These are phyloP conservation scores for Entomortierella beljakovae DNA, from an alignment of 192 early-diverging fungal species.

Conservation along the genomic window DNA sequence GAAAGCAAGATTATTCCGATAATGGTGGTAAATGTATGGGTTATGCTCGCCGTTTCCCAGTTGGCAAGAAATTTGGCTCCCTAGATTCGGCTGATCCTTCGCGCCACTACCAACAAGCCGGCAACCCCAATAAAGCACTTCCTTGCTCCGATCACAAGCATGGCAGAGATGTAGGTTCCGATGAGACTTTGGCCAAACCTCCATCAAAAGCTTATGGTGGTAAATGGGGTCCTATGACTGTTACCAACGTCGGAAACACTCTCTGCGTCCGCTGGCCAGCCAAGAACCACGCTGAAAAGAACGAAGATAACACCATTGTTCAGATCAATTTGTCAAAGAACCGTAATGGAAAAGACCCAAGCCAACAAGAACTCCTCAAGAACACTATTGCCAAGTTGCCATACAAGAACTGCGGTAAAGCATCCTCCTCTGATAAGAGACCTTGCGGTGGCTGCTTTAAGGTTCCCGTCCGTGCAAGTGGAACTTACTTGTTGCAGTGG, in stretches of 20 bases:
- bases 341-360: conserved; percentile 6
- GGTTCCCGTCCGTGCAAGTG: conserved; percentile 32
- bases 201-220: conserved; percentile 20
- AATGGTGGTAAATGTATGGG: conserved; percentile 23
- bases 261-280: conserved; percentile 51
- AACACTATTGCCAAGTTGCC: conserved; percentile 34
- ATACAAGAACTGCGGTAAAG: conserved; percentile 38
- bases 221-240: conserved; percentile 33
- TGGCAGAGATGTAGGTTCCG: conserved; percentile 35
- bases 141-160: conserved; percentile 34
- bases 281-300: conserved; percentile 51
- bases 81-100: conserved; percentile 30
- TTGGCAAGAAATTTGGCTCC: conserved; percentile 11
- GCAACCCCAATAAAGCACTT: conserved; percentile 36
- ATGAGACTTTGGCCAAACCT: conserved; percentile 26
- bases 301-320: conserved; percentile 39
- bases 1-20: conserved; percentile 24
- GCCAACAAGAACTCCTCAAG: conserved; percentile 21
- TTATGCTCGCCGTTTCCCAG: conserved; percentile 39
- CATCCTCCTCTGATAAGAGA: background rate
- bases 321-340: conserved; percentile 49
- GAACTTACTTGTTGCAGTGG: conserved; percentile 48
- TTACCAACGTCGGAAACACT: conserved; percentile 20
- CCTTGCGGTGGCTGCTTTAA: conserved; percentile 52
- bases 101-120: conserved; percentile 47